Conservation (phyloP, 2,329 filamentous ascomycete genomes). For the Phaeosphaeriaceae sp. region DNA sequence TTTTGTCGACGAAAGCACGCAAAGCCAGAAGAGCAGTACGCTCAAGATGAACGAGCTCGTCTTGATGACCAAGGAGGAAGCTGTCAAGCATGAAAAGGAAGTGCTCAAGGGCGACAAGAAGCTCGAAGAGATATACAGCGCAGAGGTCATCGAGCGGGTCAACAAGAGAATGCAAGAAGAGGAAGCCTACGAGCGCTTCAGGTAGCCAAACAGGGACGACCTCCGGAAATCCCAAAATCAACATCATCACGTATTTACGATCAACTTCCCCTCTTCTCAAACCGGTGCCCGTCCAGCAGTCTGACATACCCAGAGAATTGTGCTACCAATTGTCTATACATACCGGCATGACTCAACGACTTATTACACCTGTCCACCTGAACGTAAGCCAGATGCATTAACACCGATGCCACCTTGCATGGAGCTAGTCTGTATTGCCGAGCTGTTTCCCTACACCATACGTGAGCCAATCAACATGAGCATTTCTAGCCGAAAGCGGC, state of each 20-base stretch:
- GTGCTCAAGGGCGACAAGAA: constrained; percentile 73
- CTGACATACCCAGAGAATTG: not conserved
- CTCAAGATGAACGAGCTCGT: constrained; percentile 76
- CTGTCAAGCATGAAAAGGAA: constrained; percentile 76
- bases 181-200: constrained; percentile 59
- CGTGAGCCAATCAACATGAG: not conserved
- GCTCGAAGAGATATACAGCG: constrained; percentile 76
- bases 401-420: not conserved
- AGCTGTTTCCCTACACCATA: no score
- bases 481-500: not conserved
- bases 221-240: not conserved
- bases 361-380: not conserved
- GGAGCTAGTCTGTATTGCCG: not conserved
- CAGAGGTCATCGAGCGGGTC: constrained; percentile 70
- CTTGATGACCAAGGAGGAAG: constrained; percentile 93
- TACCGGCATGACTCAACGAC: not conserved
- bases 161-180: constrained; percentile 73
- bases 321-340: not conserved
- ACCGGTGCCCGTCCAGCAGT: not conserved
- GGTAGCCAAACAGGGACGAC: constrained; percentile 33
- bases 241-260: not conserved
- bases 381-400: constrained; percentile 2
- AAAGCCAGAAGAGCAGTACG: constrained; percentile 79
- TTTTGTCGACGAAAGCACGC: constrained; percentile 70
- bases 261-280: not conserved